Evolutionary conservation across 176 grass and related monocot species (phyloP), one percentile per base, ranked within the genome.

Genomic region (Oryza coarctata): DNA sequence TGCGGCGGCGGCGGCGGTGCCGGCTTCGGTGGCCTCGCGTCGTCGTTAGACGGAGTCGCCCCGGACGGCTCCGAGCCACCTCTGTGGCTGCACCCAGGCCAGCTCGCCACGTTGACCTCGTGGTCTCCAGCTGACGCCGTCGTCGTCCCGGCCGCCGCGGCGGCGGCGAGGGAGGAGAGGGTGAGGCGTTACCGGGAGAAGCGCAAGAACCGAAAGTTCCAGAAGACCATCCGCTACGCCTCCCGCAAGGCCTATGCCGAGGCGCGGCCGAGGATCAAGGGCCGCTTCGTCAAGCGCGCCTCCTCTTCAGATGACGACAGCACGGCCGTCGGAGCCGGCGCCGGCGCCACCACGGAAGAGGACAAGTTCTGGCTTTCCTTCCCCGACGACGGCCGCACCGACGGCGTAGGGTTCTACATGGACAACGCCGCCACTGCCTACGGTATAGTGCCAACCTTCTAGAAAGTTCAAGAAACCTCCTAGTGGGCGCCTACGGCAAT

Each of bases 211-310:
- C 92, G 92, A 32, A 89, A 71, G 81, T 94, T 91, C 74, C 87
- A 94, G 70, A 94, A 94, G 87, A 94, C 92, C 29, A 85, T 91
- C 84, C 87, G 92, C 13, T 94, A 89, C 84, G 87, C 73, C 34
- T 91, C 90, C 30, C 85, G 94, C 82, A 97, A 93, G 90, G 88
- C 73, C 23, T 93, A 97, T 70, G 90, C 90, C 49, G 94, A 97
- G 79, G 77, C 81, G 57, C 80, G 88, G 18, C 90, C 90, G 0
- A 76, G 94, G 84, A 86, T 97, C 85, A 92, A 93, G 72, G 94
- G 94, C 68, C 89, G 91, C 76, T 97, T 97, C 70, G 86, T 83
- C 62, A 93, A 91, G 69, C 64, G 89, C 39, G 36, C 52, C 31
- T 12, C 28, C 8, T 15, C 82, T 1, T 29, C 79, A 0, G 47